Conservation (phyloP, 2,329 filamentous ascomycete species). For the Pezicula neosporulosa region DNA sequence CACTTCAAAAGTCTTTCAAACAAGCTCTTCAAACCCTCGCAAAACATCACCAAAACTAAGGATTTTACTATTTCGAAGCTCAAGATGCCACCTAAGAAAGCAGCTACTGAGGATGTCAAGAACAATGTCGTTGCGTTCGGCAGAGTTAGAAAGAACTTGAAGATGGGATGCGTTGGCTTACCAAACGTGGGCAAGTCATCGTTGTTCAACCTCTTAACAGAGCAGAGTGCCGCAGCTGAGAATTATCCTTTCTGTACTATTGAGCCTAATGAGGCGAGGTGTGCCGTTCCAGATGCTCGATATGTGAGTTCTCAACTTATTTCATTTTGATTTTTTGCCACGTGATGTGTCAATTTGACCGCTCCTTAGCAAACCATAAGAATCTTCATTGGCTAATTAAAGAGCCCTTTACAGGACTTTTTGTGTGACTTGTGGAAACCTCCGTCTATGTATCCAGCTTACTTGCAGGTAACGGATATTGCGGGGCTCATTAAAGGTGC, state of each 20-base stretch:
- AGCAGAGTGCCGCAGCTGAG: conserved; percentile 41
- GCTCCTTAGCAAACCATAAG: not conserved
- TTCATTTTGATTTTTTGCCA: conserved; percentile 2
- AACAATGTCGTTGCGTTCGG: conserved; percentile 44
- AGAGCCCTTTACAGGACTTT: conserved; percentile 32
- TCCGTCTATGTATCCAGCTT: conserved; percentile 41
- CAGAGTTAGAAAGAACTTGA: conserved; percentile 40
- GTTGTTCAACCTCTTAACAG: conserved; percentile 42
- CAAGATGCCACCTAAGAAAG: conserved; percentile 40
- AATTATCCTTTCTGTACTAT: conserved; percentile 45
- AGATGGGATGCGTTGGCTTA: conserved; percentile 44
- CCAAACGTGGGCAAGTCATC: conserved; percentile 44
- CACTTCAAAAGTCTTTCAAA: too few species aligned
- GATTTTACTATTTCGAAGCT: too few species aligned
- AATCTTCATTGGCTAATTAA: conserved; percentile 1
- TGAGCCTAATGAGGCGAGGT: conserved; percentile 43
- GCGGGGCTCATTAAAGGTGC: conserved; percentile 42
- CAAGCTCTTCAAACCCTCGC: too few species aligned
- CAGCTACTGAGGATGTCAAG: conserved; percentile 29
- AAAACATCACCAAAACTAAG: too few species aligned
- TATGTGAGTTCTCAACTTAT: conserved; percentile 31
- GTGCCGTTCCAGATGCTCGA: conserved; percentile 39
- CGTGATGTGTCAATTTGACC: not conserved
- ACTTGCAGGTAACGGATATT: conserved; percentile 42
- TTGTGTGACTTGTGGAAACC: conserved; percentile 43